Evolutionary conservation across 2,329 filamentous ascomycete species (phyloP), one percentile per base, ranked within the genome.

Genomic region (Grosmannia clavigera): DNA sequence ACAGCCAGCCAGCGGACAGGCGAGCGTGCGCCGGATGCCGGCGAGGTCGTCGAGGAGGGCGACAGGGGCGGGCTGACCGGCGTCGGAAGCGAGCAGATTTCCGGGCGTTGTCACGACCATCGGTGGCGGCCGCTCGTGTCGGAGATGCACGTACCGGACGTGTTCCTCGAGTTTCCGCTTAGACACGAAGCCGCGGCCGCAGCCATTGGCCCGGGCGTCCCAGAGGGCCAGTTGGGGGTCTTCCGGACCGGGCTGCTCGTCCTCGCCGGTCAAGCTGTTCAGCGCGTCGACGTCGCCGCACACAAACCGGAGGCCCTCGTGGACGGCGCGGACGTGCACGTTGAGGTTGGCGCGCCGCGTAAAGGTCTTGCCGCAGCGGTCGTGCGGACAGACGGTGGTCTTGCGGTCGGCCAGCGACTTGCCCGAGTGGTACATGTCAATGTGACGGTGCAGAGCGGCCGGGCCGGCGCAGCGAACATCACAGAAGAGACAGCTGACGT

Each of bases 151-250:
- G 55, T 87, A 90, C 25, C 89, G 85, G 53, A 96, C 80, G 69
- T 97, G 92, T 65, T 94, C 87, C 70, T 92, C 88, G 0, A 96
- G 79, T 35, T 84, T 84, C 22, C 83, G 80, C 71, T 95, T 96
- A 63, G 86, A 88, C 61, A 82, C 81, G 68, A 95, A 94, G 43
- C 81, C 80, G 62, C 84, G 81, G 2, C 86, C 88, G 68, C 92
- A 97, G 19, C 86, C 88, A 57, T 84, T 78, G 11, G 78, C 73
- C 27, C 22, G 43, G 78, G 80, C 60, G 56, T 69, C 67, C 87
- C 90, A 95, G 6, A 72, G 76, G 11, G 75, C 72, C 1, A 94
- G 73, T 53, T 82, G 83, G 75, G 78, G 5, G 51, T 73, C 70
- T 31, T 25, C 12, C 19, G 35, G 2, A 2, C 35, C 43, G 29